These are phyloP conservation scores for Xanthoparmelia taractica DNA, from an alignment of 495 filamentous ascomycete species.

Conservation along the genomic window DNA sequence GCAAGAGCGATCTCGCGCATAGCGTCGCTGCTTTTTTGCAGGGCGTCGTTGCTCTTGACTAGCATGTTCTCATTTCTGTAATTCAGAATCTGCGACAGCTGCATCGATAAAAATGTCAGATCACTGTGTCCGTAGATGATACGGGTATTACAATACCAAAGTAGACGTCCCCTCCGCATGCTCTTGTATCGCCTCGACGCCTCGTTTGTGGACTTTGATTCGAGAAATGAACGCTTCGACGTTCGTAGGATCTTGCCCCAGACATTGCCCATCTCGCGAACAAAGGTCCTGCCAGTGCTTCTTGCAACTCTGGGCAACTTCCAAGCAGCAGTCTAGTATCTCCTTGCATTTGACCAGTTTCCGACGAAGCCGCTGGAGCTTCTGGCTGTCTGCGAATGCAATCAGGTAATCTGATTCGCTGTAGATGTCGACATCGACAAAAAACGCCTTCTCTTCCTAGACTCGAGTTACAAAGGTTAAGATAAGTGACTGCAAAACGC, in stretches of 20 bases:
- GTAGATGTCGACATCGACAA: not conserved
- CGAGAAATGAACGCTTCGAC: not conserved
- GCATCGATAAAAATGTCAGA: not conserved
- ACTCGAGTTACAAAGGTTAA: not conserved
- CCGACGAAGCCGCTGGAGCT: not conserved
- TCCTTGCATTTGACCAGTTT: not conserved
- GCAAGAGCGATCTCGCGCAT: not conserved
- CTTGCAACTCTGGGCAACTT: not conserved
- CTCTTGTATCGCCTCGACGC: not conserved
- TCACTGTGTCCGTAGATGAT: not conserved
- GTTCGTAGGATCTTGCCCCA: not conserved
- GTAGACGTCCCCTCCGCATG: not conserved
- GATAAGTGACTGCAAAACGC: not conserved
- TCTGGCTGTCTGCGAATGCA: not conserved
- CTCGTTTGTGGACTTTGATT: not conserved
- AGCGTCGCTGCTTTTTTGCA: not conserved
- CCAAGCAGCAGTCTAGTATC: not conserved
- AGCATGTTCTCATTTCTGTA: not conserved
- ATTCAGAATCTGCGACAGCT: not conserved
- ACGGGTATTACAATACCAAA: not conserved
- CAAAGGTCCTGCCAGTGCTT: not conserved
- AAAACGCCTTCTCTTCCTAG: not conserved
- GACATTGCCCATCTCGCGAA: not conserved
- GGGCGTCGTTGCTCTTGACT: not conserved
- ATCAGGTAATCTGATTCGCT: not conserved